These are phyloP conservation scores for Globisporangium splendens DNA, from an alignment of 352 stramenopile species.

Conservation along the genomic window DNA sequence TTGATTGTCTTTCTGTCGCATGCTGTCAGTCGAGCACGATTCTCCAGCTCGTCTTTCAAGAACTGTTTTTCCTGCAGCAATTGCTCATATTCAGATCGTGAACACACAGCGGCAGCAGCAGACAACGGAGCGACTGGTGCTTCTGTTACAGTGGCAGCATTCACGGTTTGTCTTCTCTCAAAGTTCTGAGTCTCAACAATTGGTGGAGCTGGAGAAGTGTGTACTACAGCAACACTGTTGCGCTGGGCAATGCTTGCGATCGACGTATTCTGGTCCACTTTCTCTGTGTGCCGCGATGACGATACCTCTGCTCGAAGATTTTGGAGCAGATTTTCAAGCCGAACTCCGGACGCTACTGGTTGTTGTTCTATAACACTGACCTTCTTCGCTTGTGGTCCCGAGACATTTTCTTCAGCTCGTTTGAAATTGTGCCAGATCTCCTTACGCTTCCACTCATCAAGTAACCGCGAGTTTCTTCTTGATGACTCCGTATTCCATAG, in stretches of 20 bases:
- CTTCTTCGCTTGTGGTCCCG: conserved; percentile 12
- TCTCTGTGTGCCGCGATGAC: conserved; percentile 2
- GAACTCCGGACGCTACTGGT: neutral
- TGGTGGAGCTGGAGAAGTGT: neutral
- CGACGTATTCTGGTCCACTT: neutral
- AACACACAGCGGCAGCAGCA: conserved; percentile 1
- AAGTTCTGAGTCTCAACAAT: neutral
- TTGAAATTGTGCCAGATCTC: conserved; percentile 78
- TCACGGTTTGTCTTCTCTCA: conserved; percentile 8
- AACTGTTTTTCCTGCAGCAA: conserved; percentile 35
- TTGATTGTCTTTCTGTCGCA: conserved; percentile 41
- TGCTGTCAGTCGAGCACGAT: conserved; percentile 3
- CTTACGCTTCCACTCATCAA: conserved; percentile 71
- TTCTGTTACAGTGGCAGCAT: neutral
- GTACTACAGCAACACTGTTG: neutral
- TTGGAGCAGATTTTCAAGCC: conserved; percentile 14
- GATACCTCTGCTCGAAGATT: conserved; percentile 13
- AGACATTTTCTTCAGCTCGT: conserved; percentile 50
- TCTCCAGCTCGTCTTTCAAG: conserved; percentile 23
- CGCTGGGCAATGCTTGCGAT: neutral
- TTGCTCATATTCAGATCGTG: conserved; percentile 30
- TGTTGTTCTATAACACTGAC: neutral
- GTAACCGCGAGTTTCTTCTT: conserved; percentile 39
- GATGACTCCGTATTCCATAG: conserved; percentile 33
- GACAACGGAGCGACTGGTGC: neutral